Base-by-base conservation (phyloP, 176 grass and related monocot species). In the Eremochloa ophiuroides region DNA sequence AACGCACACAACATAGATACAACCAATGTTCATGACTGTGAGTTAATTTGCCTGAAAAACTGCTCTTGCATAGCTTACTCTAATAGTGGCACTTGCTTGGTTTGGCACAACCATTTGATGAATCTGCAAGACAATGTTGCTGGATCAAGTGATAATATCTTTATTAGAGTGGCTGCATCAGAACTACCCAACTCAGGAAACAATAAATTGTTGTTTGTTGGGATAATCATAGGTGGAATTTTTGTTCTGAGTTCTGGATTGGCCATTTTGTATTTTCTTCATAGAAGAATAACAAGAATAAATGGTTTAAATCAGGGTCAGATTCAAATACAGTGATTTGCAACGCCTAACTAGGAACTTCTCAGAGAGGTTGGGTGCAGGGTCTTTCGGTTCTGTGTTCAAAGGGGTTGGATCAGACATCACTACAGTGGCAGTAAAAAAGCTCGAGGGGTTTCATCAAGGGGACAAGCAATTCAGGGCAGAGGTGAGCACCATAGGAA, bases 401-500 rank as follows among this genome's bases (percentile, higher is more conserved):
- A 91, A 85, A 73, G 89, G 85, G 2, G 22, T 76, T 53, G 53
- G 78, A 30, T 66, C 78, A 22, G 67, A 82, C 22, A 7, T 37
- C 40, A 87, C 78, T 55, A 31, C 12, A 27, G 37, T 91, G 1
- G 89, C 85, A 13, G 85, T 91, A 14, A 91, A 91, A 79, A 88
- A 69, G 60, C 72, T 91, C 4, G 82, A 85, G 35, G 82, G 85
- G 7, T 48, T 87, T 60, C 78, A 38, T 17, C 89, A 91, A 18
- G 85, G 85, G 40, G 89, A 91, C 48, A 91, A 91, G 85, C 85
- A 88, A 55, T 91, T 91, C 61, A 74, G 85, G 68, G 67, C 80
- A 4, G 88, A 90, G 46, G 80, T 87, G 69, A 87, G 80, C 80
- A 90, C 88, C 1, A 83, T 90, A 0, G 89, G 89, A 31, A 88